Percentiles rank a stretch among this genome's conserved stretches.
Conservation (phyloP, 73 alveolate genomes). For the Urostyla sp. region DNA sequence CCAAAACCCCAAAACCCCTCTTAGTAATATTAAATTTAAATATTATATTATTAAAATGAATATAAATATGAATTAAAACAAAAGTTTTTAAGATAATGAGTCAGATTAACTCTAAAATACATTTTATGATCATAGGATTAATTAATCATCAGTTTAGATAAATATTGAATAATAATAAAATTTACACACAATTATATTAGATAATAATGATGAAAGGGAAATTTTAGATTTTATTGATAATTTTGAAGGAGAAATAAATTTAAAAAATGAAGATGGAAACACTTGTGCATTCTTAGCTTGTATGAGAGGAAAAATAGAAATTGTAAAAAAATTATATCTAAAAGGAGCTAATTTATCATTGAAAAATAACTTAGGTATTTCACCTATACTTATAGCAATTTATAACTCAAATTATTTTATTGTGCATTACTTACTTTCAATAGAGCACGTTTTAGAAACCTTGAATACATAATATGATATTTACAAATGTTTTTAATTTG, state of each 20-base stretch:
- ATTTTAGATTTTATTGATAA: constrained; percentile 21
- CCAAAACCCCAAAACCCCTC: background rate
- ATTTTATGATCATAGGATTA: too few relatives aligned
- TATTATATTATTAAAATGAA: too few relatives aligned
- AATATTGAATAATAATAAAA: too few relatives aligned
- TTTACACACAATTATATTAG: too few relatives aligned
- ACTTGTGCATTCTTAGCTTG: constrained; percentile 55
- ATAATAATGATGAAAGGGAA: too few relatives aligned
- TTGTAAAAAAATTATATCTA: constrained; percentile 30
- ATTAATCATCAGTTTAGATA: too few relatives aligned
- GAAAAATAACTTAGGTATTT: constrained; percentile 25
- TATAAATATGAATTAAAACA: too few relatives aligned
- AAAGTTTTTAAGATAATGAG: too few relatives aligned
- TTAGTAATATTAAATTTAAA: too few relatives aligned
- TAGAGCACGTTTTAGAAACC: constrained; percentile 26
- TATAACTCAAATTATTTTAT: constrained; percentile 49
- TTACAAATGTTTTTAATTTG: constrained; percentile 6
- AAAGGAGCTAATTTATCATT: constrained; percentile 20
- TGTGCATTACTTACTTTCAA: constrained; percentile 47
- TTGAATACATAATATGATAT: background rate
- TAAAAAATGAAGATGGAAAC: constrained; percentile 61
- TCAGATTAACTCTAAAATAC: too few relatives aligned
- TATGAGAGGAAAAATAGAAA: constrained; percentile 49
- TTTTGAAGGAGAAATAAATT: constrained; percentile 34
- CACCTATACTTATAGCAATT: constrained; percentile 48